A percentile compares a stretch with the other conserved stretches of the same genome.
phyloP scores from a whole-genome alignment of 768 basidiomycete genomes.

The Termitomyces sp. region DNA sequence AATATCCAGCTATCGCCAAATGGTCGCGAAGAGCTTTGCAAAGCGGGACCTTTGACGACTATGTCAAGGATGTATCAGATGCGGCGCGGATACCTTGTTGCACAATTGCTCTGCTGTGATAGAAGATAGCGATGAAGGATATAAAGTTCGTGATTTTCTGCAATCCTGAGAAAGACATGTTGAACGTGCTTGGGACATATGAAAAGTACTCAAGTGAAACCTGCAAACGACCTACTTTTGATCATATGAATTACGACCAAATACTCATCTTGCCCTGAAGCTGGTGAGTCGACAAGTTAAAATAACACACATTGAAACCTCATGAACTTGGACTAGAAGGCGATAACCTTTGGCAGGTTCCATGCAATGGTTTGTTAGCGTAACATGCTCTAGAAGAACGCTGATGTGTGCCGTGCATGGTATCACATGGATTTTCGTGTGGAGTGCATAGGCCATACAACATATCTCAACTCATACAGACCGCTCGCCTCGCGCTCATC shows the following conservation, averaged over 20 bases:
- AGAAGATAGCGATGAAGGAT: too few relatives aligned
- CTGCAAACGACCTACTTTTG: background rate
- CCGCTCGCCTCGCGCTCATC: conserved; percentile 34
- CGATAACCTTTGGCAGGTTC: background rate
- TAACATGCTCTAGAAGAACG: conserved; percentile 1
- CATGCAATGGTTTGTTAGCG: background rate
- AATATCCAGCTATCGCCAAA: too few relatives aligned
- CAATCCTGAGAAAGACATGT: background rate
- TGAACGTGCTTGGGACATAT: background rate
- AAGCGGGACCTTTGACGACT: too few relatives aligned
- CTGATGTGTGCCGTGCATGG: conserved; percentile 14
- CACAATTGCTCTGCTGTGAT: too few relatives aligned
- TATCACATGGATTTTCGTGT: conserved; percentile 20
- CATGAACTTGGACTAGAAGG: background rate
- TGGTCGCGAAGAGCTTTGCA: too few relatives aligned
- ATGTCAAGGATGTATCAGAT: too few relatives aligned
- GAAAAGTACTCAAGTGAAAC: background rate
- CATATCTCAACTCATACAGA: conserved; percentile 16
- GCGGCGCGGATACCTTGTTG: too few relatives aligned
- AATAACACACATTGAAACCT: background rate
- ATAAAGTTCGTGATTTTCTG: too few relatives aligned
- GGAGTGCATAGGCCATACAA: conserved; percentile 21
- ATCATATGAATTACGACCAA: background rate
- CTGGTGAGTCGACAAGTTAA: too few relatives aligned
- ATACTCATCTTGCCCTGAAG: background rate